Evolutionary conservation across 2,329 filamentous ascomycete genomes (phyloP), one percentile per base, ranked within the genome.

Genomic region (Colletotrichum phormii): DNA sequence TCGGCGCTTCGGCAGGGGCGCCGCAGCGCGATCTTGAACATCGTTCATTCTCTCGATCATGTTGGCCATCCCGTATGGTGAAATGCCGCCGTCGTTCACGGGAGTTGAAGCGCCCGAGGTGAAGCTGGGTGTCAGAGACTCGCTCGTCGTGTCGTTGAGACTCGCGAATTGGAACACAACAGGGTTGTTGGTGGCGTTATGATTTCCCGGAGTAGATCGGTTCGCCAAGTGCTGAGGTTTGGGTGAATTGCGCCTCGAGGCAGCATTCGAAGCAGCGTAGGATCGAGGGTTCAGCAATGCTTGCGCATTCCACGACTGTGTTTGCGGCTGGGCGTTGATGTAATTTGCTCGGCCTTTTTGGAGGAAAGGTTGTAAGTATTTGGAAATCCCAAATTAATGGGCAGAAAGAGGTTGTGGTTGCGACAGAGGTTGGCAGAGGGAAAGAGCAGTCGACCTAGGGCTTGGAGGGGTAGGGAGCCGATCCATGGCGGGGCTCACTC

Each of bases 21-120:
- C 78, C 80, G 86, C 74, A 78, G 85, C 77, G 31, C 95, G 92
- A 64, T 92, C 88, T 75, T 94, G 89, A 15, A 97, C 89, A 75
- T 92, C 91, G 80, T 95, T 94, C 79, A 95, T 86, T 37, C 90
- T 89, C 81, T 97, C 94, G 58, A 97, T 90, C 84, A 95, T 90
- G 67, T 84, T 83, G 11, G 88, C 86, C 76, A 90, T 87, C 31
- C 89, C 89, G 63, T 64, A 74, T 8, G 74, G 74, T 57, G 76
- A 68, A 62, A 64, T 60, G 42, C 64, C 63, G 29, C 64, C 73
- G 37, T 77, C 72, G 42, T 63, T 67, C 54, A 68, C 76, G 4
- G 80, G 80, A 22, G 79, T 85, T 62, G 81, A 82, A 13, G 80
- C 77, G 63, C 76, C 77, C 69, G 79, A 81, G 35, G 81, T 78